Evolutionary conservation across 164 flowering plant species (phyloP).

Genomic region (Vitis rupestris): DNA sequence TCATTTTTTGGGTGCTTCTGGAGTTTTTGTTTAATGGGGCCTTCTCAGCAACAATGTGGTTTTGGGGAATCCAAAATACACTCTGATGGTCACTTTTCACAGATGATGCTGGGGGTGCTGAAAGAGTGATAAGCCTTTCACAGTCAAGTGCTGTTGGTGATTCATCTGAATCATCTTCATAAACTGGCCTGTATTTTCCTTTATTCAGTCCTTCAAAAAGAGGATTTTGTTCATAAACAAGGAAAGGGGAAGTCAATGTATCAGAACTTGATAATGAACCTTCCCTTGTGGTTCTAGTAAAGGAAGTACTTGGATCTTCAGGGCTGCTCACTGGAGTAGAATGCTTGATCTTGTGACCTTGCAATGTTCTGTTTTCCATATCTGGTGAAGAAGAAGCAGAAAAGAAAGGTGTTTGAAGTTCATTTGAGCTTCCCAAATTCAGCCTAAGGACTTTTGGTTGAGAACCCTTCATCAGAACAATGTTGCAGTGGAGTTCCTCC

Average conservation of each 20-base stretch:
- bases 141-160: slow-evolving; percentile 15
- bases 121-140: slow-evolving; percentile 28
- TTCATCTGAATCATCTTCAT: slow-evolving; percentile 17
- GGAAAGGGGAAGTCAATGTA: slow-evolving; percentile 39
- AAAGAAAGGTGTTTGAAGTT: slow-evolving; percentile 46
- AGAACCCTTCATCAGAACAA: slow-evolving; percentile 75
- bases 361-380: slow-evolving; percentile 22
- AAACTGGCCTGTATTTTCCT: slow-evolving; percentile 18
- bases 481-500: slow-evolving; percentile 84
- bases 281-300: slow-evolving; percentile 41
- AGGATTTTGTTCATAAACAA: slow-evolving; percentile 57
- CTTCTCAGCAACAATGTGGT: slow-evolving; percentile 29
- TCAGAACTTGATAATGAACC: slow-evolving; percentile 44
- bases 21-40: slow-evolving; percentile 12
- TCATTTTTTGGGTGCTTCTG: slow-evolving; percentile 9
- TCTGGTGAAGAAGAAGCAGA: slow-evolving; percentile 51
- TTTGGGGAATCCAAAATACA: slow-evolving; percentile 49
- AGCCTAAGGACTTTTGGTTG: slow-evolving; percentile 82
- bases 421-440: slow-evolving; percentile 52
- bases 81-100: slow-evolving; percentile 16
- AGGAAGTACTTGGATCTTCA: slow-evolving; percentile 50
- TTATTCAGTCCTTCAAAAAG: slow-evolving; percentile 51
- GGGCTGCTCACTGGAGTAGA: slow-evolving; percentile 90
- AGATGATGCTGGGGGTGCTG: slow-evolving; percentile 20
- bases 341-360: slow-evolving; percentile 44